Conservation (phyloP, 352 stramenopile species). For the Elongisporangium prolatum region DNA sequence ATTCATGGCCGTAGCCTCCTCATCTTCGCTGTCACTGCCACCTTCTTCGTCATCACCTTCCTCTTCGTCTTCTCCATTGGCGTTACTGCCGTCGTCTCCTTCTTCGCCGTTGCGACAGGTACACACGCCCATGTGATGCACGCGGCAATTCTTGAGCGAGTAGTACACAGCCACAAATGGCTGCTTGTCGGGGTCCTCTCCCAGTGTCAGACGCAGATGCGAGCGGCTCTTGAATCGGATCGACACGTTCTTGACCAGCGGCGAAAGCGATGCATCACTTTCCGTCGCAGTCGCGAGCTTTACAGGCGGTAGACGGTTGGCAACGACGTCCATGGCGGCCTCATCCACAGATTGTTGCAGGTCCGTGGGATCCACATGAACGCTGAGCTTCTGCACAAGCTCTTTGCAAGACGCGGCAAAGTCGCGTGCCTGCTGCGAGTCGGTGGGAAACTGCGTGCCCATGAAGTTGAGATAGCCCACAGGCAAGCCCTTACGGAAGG, state of each 20-base stretch:
- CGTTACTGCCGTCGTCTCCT: slow-evolving; percentile 22
- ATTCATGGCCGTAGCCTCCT: slow-evolving; percentile 25
- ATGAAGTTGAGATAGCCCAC: slow-evolving; percentile 71
- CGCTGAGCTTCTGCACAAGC: slow-evolving; percentile 45
- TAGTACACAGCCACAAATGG: slow-evolving; percentile 66
- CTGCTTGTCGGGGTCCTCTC: slow-evolving; percentile 53
- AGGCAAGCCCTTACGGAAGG: slow-evolving; percentile 67
- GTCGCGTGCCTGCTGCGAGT: slow-evolving; percentile 31
- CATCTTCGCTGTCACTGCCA: slow-evolving; percentile 21
- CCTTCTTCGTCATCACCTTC: slow-evolving; percentile 21
- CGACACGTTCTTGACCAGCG: slow-evolving; percentile 34
- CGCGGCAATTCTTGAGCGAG: slow-evolving; percentile 68
- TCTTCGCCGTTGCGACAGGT: slow-evolving; percentile 36
- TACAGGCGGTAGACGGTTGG: slow-evolving; percentile 65
- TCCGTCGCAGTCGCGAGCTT: slow-evolving; percentile 9
- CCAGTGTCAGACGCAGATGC: slow-evolving; percentile 61
- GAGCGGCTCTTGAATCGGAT: slow-evolving; percentile 70
- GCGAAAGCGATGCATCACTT: slow-evolving; percentile 10
- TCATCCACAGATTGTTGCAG: slow-evolving; percentile 72
- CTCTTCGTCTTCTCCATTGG: slow-evolving; percentile 18
- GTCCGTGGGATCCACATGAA: slow-evolving; percentile 39
- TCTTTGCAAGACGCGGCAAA: slow-evolving; percentile 47
- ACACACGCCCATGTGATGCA: slow-evolving; percentile 82
- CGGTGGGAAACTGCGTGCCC: slow-evolving; percentile 52
- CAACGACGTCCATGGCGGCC: slow-evolving; percentile 67